These are phyloP conservation scores for Penicillium sp. DNA, from an alignment of 2,329 filamentous ascomycete genomes.

Conservation along the genomic window DNA sequence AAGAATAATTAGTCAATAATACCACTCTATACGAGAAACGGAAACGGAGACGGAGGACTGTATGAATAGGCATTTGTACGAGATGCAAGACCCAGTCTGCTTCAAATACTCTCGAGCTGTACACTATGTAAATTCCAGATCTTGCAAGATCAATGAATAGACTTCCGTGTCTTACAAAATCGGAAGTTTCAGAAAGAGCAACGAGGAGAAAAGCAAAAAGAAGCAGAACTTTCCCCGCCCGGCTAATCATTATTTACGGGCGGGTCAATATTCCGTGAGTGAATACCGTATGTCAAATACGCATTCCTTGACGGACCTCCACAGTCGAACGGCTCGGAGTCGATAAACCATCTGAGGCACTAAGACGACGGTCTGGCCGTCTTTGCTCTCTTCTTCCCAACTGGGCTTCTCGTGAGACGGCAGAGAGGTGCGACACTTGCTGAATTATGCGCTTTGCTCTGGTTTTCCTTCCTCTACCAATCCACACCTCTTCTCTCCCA, in stretches of 20 bases:
- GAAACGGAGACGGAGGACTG: background rate
- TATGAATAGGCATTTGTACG: background rate
- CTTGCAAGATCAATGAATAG: background rate
- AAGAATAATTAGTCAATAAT: background rate
- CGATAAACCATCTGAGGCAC: background rate
- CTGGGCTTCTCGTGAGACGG: conserved; percentile 23
- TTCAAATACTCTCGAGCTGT: background rate
- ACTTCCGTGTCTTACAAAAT: too few relatives aligned
- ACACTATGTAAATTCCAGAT: background rate
- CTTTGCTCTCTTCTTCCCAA: conserved; percentile 5
- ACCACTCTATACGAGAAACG: background rate
- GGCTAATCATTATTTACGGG: background rate
- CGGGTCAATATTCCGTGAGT: background rate
- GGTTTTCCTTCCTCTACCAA: background rate
- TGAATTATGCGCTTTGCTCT: background rate
- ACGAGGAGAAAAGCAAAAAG: background rate
- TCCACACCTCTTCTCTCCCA: background rate
- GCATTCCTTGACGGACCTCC: background rate
- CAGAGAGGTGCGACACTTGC: conserved; percentile 19
- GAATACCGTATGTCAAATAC: background rate
- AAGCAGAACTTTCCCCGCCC: background rate
- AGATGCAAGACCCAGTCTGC: background rate
- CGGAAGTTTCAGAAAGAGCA: background rate
- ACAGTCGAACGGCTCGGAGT: background rate
- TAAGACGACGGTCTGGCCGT: background rate